A percentile compares a stretch with the other conserved stretches of the same genome.
Conservation (phyloP, 2,329 filamentous ascomycete species). For the Eutypa lata region DNA sequence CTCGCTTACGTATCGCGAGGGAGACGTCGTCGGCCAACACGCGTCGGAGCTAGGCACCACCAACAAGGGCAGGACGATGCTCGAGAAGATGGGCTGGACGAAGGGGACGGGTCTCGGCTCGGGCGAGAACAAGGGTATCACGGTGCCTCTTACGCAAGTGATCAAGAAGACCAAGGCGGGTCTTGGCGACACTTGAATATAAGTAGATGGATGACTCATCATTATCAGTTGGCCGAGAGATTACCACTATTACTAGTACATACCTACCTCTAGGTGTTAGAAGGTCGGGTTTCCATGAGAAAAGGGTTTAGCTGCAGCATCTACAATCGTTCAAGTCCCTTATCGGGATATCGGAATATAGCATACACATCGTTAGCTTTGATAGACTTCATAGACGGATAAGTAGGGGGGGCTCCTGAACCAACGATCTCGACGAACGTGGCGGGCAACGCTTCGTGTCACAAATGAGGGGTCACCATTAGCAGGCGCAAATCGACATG, state of each 20-base stretch:
- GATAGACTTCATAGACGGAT: not conserved
- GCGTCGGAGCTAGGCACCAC: slow-evolving; percentile 80
- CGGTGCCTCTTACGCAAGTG: slow-evolving; percentile 80
- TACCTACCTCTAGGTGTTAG: no score
- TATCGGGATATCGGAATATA: no score
- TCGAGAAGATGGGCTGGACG: slow-evolving; percentile 98
- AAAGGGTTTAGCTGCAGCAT: no score
- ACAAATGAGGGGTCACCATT: no score
- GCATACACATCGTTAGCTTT: no score
- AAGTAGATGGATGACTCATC: not conserved
- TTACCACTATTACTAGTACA: no score
- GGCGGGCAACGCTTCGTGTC: no score
- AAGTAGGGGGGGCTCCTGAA: not conserved
- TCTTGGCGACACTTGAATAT: slow-evolving; percentile 52
- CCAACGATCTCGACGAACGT: not conserved
- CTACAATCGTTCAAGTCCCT: no score
- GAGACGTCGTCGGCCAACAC: slow-evolving; percentile 80
- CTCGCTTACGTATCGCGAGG: slow-evolving; percentile 66
- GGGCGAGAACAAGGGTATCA: slow-evolving; percentile 79
- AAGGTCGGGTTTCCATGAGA: no score
- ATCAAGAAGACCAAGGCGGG: slow-evolving; percentile 86
- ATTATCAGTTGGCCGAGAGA: no score
- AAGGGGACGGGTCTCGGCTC: slow-evolving; percentile 81
- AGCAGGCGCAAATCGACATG: no score
- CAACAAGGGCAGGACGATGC: slow-evolving; percentile 80